Conservation (phyloP, 169 alveolate genomes). For the Amoebophrya sp. region DNA sequence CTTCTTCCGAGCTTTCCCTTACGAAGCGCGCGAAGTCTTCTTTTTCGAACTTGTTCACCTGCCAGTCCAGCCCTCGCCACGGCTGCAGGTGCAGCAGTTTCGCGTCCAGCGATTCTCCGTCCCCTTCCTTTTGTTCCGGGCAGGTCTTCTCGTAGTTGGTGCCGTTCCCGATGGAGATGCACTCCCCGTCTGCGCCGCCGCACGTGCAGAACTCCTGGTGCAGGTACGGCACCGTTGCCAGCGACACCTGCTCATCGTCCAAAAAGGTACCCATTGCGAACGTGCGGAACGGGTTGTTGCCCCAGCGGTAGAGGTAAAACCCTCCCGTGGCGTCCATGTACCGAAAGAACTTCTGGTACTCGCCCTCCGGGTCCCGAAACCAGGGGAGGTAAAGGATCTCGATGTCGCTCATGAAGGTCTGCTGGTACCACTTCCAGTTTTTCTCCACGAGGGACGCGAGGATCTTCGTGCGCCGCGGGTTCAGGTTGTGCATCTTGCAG, state of each 20-base stretch:
- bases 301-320: slow-evolving; percentile 6
- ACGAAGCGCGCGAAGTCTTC: neutral
- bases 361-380: neutral
- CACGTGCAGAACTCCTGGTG: slow-evolving; percentile 13
- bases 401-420: slow-evolving; percentile 1
- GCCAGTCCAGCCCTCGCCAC: neutral
- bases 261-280: neutral
- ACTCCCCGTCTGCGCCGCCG: neutral
- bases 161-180: neutral
- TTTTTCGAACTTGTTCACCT: neutral
- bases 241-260: neutral
- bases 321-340: slow-evolving; percentile 14
- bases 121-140: neutral
- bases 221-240: neutral
- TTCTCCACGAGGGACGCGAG: neutral
- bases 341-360: neutral
- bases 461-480: neutral
- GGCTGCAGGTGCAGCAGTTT: slow-evolving; percentile 4
- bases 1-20: neutral
- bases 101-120: neutral
- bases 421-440: slow-evolving; percentile 15
- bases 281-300: slow-evolving; percentile 13
- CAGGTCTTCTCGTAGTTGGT: neutral
- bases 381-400: slow-evolving; percentile 8
- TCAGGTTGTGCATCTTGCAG: neutral